Conservation (phyloP, 208 protist genomes). For the Leishmania martiniquensis region DNA sequence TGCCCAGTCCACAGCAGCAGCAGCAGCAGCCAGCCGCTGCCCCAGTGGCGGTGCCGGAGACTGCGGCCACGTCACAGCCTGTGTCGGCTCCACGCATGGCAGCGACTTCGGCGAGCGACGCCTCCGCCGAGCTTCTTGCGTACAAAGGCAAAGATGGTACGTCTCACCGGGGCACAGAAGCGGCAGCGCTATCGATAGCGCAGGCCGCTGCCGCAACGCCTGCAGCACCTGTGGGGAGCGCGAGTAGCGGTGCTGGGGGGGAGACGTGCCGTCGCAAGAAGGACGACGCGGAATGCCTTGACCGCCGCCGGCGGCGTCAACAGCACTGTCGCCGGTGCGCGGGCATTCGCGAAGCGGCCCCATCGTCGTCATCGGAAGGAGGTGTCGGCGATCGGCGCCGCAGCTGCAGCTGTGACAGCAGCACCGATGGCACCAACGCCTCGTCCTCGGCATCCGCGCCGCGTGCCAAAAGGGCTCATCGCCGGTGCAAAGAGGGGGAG, state of each 20-base stretch:
- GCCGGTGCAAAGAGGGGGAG: not conserved
- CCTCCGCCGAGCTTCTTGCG: slow-evolving; percentile 14
- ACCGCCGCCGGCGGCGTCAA: not conserved
- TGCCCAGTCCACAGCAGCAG: not conserved
- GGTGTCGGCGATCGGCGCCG: not conserved
- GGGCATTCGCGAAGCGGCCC: no score
- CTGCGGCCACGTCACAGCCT: not conserved
- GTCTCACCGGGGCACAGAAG: not conserved
- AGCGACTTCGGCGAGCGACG: slow-evolving; percentile 3
- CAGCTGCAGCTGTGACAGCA: not conserved
- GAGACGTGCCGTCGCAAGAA: not conserved
- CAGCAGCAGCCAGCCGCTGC: not conserved
- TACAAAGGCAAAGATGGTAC: not conserved
- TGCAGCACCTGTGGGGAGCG: not conserved
- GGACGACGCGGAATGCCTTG: not conserved
- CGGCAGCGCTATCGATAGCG: not conserved
- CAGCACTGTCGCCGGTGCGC: not conserved
- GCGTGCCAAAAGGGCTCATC: not conserved
- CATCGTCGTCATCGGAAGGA: not conserved
- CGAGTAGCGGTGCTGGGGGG: not conserved
- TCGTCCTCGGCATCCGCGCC: not conserved
- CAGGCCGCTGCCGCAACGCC: not conserved
- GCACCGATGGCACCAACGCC: not conserved
- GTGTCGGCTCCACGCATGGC: not conserved
- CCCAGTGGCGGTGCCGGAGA: not conserved